These are phyloP conservation scores for Flaveria floridana DNA, from an alignment of 140 eudicot genomes.

Conservation along the genomic window DNA sequence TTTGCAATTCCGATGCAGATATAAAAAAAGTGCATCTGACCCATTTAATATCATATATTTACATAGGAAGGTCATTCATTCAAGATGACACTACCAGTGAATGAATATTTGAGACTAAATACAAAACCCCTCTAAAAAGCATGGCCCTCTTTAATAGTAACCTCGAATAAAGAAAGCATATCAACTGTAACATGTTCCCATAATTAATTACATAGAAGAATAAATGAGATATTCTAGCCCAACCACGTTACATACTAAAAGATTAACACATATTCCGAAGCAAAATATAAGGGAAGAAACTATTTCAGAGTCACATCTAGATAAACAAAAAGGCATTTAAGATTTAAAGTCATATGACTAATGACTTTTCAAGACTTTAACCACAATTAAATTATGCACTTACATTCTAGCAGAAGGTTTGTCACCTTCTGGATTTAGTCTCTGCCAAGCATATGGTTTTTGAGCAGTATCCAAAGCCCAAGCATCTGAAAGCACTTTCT, in stretches of 20 bases:
- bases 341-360: neutral
- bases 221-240: neutral
- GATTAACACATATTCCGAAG: constrained; percentile 11
- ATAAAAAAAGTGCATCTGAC: neutral
- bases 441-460: constrained; percentile 90
- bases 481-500: constrained; percentile 86
- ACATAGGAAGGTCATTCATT: constrained; percentile 5
- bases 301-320: constrained; percentile 6
- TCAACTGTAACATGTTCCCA: neutral
- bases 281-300: neutral
- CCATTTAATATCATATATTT: neutral
- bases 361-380: neutral
- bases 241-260: neutral
- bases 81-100: neutral
- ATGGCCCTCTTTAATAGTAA: constrained; percentile 13
- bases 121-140: neutral
- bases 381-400: constrained; percentile 37
- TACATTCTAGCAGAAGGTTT: constrained; percentile 95
- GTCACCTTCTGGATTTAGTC: constrained; percentile 88
- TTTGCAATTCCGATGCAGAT: neutral
- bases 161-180: neutral
- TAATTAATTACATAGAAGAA: neutral
- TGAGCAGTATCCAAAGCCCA: constrained; percentile 98
- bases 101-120: neutral
- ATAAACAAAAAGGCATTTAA: constrained; percentile 10